A percentile compares a stretch with the other conserved stretches of the same genome.
These are phyloP conservation scores for Fomitopsis pulvina DNA, from an alignment of 768 basidiomycete species.

Conservation along the genomic window DNA sequence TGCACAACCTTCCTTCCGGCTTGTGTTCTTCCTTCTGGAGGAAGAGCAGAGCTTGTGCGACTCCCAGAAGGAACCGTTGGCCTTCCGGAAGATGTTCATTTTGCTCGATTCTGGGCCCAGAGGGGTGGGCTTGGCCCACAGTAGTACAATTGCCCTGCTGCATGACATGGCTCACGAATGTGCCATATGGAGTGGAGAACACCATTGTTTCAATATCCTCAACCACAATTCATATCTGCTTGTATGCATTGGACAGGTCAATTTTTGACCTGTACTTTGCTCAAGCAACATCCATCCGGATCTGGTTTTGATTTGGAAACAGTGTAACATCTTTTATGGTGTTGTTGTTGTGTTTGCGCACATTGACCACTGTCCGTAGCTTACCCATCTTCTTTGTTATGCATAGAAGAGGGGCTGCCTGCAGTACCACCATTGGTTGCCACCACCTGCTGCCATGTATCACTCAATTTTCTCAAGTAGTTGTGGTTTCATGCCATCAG, in stretches of 20 bases:
- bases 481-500: background rate
- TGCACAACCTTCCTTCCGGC: too few species aligned
- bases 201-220: conserved; percentile 18
- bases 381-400: too few species aligned
- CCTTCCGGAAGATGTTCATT: too few species aligned
- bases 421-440: too few species aligned
- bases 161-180: conserved; percentile 23
- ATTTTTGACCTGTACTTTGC: conserved; percentile 14
- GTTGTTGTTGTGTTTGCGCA: conserved; percentile 17
- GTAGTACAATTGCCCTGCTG: conserved; percentile 28
- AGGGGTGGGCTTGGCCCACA: too few species aligned
- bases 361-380: conserved; percentile 9
- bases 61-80: too few species aligned
- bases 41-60: too few species aligned
- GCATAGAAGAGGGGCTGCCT: too few species aligned
- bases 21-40: too few species aligned
- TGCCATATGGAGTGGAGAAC: conserved; percentile 24
- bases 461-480: conserved; percentile 15
- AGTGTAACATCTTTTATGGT: conserved; percentile 19
- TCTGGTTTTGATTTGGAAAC: conserved; percentile 21
- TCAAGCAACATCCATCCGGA: conserved; percentile 10
- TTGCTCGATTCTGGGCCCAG: too few species aligned
- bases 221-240: conserved; percentile 20
- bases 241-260: conserved; percentile 24
- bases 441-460: too few species aligned